phyloP scores from a whole-genome alignment of 192 early-diverging fungal genomes.

The Lunasporangiospora selenospora region DNA sequence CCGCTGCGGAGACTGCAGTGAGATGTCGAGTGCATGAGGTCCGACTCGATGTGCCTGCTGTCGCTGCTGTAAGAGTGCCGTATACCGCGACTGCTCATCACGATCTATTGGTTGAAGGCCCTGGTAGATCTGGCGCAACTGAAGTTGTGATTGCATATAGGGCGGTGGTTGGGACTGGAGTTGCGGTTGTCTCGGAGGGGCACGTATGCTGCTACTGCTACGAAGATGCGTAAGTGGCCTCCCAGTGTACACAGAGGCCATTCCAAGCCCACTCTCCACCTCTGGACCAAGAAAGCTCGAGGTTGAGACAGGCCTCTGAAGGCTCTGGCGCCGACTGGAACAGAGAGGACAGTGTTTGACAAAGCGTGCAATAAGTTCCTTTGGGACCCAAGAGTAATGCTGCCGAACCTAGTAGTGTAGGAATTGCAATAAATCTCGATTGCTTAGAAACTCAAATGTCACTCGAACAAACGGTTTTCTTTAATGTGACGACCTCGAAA shows the following conservation, averaged over 20 bases:
- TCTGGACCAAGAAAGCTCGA: not conserved
- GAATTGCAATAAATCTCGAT: too few relatives aligned
- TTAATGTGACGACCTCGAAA: too few relatives aligned
- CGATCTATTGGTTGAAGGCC: not conserved
- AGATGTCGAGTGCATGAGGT: too few relatives aligned
- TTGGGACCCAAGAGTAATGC: slow-evolving; percentile 49
- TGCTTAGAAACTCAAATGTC: not conserved
- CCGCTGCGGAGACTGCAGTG: too few relatives aligned
- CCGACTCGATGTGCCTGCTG: too few relatives aligned
- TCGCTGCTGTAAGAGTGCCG: too few relatives aligned
- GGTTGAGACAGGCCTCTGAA: slow-evolving; percentile 17
- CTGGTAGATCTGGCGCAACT: not conserved
- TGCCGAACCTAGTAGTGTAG: slow-evolving; percentile 48
- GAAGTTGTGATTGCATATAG: not conserved
- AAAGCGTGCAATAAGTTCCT: slow-evolving; percentile 50
- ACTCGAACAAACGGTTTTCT: not conserved
- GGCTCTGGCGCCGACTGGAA: slow-evolving; percentile 39
- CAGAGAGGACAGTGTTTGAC: slow-evolving; percentile 48
- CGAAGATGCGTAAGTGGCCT: not conserved
- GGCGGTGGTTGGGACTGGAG: not conserved
- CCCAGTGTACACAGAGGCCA: not conserved
- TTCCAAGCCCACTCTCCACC: not conserved
- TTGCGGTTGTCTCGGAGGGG: too few relatives aligned
- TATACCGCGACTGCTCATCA: too few relatives aligned
- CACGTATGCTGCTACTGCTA: too few relatives aligned